Conservation (phyloP, 345 rosid species). For the Reutealis trisperma region DNA sequence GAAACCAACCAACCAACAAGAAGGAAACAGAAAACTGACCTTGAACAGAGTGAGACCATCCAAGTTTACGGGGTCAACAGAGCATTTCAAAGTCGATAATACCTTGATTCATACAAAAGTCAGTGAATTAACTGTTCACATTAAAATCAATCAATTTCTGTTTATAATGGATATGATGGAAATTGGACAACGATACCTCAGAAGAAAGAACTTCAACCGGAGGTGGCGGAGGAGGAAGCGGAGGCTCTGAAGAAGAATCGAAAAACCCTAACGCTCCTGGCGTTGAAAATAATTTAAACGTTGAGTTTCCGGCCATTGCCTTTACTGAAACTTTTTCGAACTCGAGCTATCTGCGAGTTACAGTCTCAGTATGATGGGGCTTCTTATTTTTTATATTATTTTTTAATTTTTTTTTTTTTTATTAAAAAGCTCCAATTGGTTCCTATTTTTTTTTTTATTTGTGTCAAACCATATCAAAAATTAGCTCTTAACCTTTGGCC, state of each 20-base stretch:
- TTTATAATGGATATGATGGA: neutral
- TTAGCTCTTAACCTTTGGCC: too few relatives aligned
- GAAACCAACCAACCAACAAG: slow-evolving; percentile 2
- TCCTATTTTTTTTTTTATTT: too few relatives aligned
- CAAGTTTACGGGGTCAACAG: slow-evolving; percentile 50
- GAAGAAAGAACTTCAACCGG: slow-evolving; percentile 66
- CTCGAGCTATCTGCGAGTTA: neutral
- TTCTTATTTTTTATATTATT: too few relatives aligned
- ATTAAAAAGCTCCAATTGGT: too few relatives aligned
- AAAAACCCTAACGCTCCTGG: slow-evolving; percentile 37
- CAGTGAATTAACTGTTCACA: neutral
- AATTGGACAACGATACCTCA: slow-evolving; percentile 40
- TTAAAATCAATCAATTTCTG: neutral
- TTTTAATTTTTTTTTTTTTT: too few relatives aligned
- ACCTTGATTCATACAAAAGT: slow-evolving; percentile 33
- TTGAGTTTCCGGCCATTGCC: slow-evolving; percentile 27
- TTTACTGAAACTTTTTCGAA: neutral
- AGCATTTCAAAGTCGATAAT: slow-evolving; percentile 48
- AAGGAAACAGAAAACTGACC: slow-evolving; percentile 34
- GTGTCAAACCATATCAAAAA: too few relatives aligned
- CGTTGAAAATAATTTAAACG: slow-evolving; percentile 31
- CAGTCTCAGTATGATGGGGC: too few relatives aligned
- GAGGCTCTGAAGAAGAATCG: slow-evolving; percentile 43
- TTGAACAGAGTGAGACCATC: slow-evolving; percentile 67
- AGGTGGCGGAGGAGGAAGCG: slow-evolving; percentile 70